Conservation (phyloP, 805 yeast genomes). For the Pichia gijzeniarum region DNA sequence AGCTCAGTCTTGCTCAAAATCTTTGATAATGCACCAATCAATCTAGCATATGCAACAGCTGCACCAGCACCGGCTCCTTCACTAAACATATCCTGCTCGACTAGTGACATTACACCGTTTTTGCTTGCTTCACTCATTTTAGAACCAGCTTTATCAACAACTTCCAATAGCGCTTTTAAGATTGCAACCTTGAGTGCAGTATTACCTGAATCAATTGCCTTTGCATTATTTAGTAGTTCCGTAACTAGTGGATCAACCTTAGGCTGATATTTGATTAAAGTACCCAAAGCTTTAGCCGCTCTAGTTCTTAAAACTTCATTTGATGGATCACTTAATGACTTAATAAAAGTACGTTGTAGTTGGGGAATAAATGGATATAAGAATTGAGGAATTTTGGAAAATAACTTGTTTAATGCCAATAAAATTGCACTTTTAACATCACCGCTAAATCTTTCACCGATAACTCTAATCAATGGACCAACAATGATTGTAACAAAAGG, state of each 20-base stretch:
- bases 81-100: constrained; percentile 58
- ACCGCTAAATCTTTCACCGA: constrained; percentile 89
- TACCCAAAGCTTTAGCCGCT: constrained; percentile 87
- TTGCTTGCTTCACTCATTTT: constrained; percentile 73
- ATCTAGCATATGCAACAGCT: constrained; percentile 70
- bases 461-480: constrained; percentile 96
- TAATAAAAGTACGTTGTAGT: constrained; percentile 92
- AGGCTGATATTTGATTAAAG: constrained; percentile 82
- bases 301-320: constrained; percentile 70
- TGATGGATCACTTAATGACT: constrained; percentile 73
- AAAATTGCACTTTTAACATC: constrained; percentile 94
- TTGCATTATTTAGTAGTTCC: constrained; percentile 75
- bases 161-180: constrained; percentile 78
- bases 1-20: constrained; percentile 63
- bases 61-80: constrained; percentile 41
- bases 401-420: constrained; percentile 70
- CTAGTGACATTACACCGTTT: constrained; percentile 57
- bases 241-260: constrained; percentile 88
- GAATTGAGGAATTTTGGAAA: constrained; percentile 80
- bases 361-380: constrained; percentile 96
- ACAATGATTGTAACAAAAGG: constrained; percentile 90
- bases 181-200: constrained; percentile 77
- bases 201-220: constrained; percentile 41
- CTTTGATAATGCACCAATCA: constrained; percentile 71
- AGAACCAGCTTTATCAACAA: constrained; percentile 70